phyloP scores from a whole-genome alignment of 148 eudicot species.

The Hydrangea macrophylla region DNA sequence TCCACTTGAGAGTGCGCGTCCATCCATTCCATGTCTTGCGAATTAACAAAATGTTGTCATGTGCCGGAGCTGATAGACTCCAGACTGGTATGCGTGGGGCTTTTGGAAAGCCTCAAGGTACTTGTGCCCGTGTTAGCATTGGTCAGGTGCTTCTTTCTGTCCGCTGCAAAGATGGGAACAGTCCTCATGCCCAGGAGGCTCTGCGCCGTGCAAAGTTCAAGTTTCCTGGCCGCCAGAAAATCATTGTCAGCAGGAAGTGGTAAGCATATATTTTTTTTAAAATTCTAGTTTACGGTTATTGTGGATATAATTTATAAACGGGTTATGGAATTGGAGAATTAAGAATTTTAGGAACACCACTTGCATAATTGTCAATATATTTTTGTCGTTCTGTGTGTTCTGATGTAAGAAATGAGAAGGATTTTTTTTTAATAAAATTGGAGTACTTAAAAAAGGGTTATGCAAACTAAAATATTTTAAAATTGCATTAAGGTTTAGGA shows the following conservation, averaged over 20 bases:
- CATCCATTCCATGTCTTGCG: conserved; percentile 68
- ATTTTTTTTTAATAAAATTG: too few species aligned
- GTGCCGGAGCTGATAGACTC: conserved; percentile 75
- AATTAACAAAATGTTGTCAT: conserved; percentile 64
- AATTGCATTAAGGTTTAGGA: too few species aligned
- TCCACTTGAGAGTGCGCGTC: conserved; percentile 57
- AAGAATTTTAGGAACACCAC: too few species aligned
- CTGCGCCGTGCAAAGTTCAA: conserved; percentile 58
- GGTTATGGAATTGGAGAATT: too few species aligned
- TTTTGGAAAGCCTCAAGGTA: conserved; percentile 57
- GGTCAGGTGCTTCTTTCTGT: conserved; percentile 64
- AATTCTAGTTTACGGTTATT: too few species aligned
- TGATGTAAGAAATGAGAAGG: too few species aligned
- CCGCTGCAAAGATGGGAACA: conserved; percentile 46
- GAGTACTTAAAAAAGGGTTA: too few species aligned
- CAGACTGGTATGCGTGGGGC: conserved; percentile 73
- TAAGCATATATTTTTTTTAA: conserved; percentile 17
- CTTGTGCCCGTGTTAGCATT: conserved; percentile 58
- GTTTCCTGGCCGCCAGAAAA: conserved; percentile 64
- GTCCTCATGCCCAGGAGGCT: conserved; percentile 49
- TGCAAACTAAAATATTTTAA: too few species aligned
- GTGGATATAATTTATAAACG: too few species aligned
- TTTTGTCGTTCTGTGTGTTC: too few species aligned
- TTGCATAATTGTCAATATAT: too few species aligned
- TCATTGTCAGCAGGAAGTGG: conserved; percentile 60